These are phyloP conservation scores for Blastobotrys americana DNA, from an alignment of 805 yeast genomes.

Conservation along the genomic window DNA sequence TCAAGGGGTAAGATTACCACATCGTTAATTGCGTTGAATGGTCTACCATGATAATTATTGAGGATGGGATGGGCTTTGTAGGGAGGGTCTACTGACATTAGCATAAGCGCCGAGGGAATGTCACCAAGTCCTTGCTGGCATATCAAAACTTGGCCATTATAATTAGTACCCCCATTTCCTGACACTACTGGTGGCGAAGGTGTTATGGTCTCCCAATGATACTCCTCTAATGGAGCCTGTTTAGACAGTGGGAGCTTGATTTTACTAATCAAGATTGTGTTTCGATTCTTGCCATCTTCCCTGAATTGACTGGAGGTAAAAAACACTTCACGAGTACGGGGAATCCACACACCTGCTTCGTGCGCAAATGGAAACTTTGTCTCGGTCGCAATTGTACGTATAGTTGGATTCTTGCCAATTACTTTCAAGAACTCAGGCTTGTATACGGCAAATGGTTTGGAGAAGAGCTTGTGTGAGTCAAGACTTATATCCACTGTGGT, in stretches of 20 bases:
- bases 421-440: slow-evolving; percentile 15
- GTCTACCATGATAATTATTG: slow-evolving; percentile 25
- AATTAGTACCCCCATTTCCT: slow-evolving; percentile 25
- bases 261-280: slow-evolving; percentile 12
- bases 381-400: slow-evolving; percentile 4
- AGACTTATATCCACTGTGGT: background rate
- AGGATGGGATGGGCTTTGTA: slow-evolving; percentile 15
- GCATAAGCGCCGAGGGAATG: slow-evolving; percentile 17
- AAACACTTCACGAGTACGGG: slow-evolving; percentile 21
- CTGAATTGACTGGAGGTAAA: slow-evolving; percentile 25
- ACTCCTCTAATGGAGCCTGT: slow-evolving; percentile 5
- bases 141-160: slow-evolving; percentile 20
- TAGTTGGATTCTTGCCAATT: slow-evolving; percentile 1
- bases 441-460: slow-evolving; percentile 17
- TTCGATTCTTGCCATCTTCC: slow-evolving; percentile 5
- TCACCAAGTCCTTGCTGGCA: slow-evolving; percentile 24
- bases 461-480: background rate
- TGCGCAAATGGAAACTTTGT: slow-evolving; percentile 23
- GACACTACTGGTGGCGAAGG: slow-evolving; percentile 19
- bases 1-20: slow-evolving; percentile 24
- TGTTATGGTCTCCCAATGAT: slow-evolving; percentile 17
- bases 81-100: slow-evolving; percentile 19
- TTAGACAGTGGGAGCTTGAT: slow-evolving; percentile 12
- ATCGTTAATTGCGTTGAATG: slow-evolving; percentile 26
- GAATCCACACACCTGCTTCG: slow-evolving; percentile 27